Percentiles rank a stretch among this genome's conserved stretches.
Evolutionary conservation across 1,284 basidiomycete genomes (phyloP).

Genomic region (Fomitopsis schrenkii): DNA sequence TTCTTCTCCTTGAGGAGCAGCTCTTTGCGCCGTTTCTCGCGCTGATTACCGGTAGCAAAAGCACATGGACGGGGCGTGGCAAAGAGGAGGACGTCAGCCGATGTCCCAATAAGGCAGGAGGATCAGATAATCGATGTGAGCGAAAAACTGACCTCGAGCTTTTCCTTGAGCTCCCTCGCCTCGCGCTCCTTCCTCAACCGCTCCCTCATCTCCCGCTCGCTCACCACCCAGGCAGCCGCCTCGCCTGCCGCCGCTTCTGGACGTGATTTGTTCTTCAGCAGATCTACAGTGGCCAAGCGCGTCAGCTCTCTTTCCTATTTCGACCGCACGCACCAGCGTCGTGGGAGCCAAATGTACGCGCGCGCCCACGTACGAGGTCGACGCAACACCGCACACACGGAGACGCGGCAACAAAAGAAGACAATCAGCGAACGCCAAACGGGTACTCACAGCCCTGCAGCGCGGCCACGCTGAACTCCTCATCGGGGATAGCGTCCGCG

Average conservation of each 20-base stretch:
- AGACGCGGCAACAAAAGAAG: slow-evolving; percentile 2
- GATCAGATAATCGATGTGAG: slow-evolving; percentile 22
- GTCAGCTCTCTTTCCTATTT: slow-evolving; percentile 20
- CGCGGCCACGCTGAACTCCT: slow-evolving; percentile 81
- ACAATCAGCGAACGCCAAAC: slow-evolving; percentile 14
- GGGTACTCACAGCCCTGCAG: slow-evolving; percentile 75
- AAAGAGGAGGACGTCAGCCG: not conserved
- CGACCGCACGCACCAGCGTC: slow-evolving; percentile 19
- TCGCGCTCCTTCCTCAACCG: slow-evolving; percentile 67
- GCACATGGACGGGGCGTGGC: slow-evolving; percentile 2
- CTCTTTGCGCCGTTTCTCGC: slow-evolving; percentile 57
- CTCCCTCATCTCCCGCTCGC: slow-evolving; percentile 69
- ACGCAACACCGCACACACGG: not conserved
- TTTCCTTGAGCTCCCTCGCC: slow-evolving; percentile 57
- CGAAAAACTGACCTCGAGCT: slow-evolving; percentile 48
- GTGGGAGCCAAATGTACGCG: slow-evolving; percentile 1
- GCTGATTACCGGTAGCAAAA: slow-evolving; percentile 27
- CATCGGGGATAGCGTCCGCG: slow-evolving; percentile 71
- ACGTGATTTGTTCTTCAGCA: slow-evolving; percentile 76
- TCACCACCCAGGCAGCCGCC: slow-evolving; percentile 64
- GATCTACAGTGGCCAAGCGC: slow-evolving; percentile 38
- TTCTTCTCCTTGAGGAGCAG: slow-evolving; percentile 37
- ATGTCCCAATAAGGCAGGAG: slow-evolving; percentile 3
- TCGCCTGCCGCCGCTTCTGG: slow-evolving; percentile 67
- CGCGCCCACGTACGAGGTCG: slow-evolving; percentile 1